These are phyloP conservation scores for Suillus subaureus DNA, from an alignment of 768 basidiomycete species.

Conservation along the genomic window DNA sequence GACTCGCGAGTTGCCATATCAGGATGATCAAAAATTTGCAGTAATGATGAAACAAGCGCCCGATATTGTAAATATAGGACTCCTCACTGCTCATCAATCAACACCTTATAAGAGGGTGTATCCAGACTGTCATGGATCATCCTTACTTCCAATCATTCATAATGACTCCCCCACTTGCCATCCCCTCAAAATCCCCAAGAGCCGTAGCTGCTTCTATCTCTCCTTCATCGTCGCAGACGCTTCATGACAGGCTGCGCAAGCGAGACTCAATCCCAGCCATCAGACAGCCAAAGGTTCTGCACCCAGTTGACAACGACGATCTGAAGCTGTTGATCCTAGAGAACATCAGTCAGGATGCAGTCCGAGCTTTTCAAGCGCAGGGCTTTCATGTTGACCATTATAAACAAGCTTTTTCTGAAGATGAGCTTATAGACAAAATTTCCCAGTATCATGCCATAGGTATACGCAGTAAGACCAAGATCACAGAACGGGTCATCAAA, in stretches of 20 bases:
- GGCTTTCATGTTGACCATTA: slow-evolving; percentile 93
- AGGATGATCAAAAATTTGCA: slow-evolving; percentile 10
- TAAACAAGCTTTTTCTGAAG: slow-evolving; percentile 85
- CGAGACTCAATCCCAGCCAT: slow-evolving; percentile 37
- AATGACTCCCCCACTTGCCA: slow-evolving; percentile 53
- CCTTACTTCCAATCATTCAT: slow-evolving; percentile 18
- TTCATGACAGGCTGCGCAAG: slow-evolving; percentile 51
- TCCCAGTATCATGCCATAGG: slow-evolving; percentile 91
- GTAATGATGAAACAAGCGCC: neutral
- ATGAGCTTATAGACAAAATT: slow-evolving; percentile 86
- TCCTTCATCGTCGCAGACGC: slow-evolving; percentile 41
- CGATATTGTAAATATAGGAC: neutral
- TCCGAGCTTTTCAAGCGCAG: slow-evolving; percentile 72
- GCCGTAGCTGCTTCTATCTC: slow-evolving; percentile 56
- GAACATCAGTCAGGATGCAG: slow-evolving; percentile 93
- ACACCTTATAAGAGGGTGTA: slow-evolving; percentile 17
- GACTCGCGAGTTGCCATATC: slow-evolving; percentile 11
- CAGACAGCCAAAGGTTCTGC: slow-evolving; percentile 69
- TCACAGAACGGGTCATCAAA: slow-evolving; percentile 87
- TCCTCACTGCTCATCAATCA: neutral
- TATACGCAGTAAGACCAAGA: slow-evolving; percentile 97
- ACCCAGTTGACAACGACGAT: slow-evolving; percentile 80
- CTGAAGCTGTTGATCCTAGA: slow-evolving; percentile 86
- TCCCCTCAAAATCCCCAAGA: slow-evolving; percentile 33
- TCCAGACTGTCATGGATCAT: slow-evolving; percentile 15